These are phyloP conservation scores for Digitaria exilis DNA, from an alignment of 202 grass and related monocot genomes.

Conservation along the genomic window DNA sequence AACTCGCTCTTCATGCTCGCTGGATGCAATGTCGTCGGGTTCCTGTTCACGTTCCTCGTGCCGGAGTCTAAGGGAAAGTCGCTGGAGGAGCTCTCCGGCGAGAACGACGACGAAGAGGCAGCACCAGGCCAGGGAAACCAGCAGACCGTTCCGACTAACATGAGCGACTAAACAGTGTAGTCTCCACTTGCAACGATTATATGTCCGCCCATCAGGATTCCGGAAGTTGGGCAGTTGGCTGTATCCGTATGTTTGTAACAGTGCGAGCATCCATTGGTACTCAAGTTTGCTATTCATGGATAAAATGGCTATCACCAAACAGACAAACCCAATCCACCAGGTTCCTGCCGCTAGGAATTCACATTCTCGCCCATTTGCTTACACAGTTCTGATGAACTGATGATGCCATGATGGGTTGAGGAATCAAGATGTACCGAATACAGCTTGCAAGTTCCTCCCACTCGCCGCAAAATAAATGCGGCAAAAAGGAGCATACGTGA, in stretches of 20 bases:
- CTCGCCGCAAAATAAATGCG: not conserved
- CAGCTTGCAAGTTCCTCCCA: not conserved
- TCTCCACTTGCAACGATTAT: not conserved
- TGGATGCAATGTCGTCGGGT: conserved; percentile 43
- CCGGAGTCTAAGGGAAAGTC: conserved; percentile 60
- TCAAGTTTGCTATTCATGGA: not conserved
- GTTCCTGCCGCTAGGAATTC: not conserved
- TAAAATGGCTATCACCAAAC: not conserved
- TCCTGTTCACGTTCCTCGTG: conserved; percentile 63
- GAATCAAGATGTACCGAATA: not conserved
- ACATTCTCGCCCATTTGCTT: not conserved
- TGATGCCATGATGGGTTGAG: not conserved
- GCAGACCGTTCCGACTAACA: conserved; percentile 3
- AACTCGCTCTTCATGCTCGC: conserved; percentile 59
- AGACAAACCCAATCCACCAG: not conserved
- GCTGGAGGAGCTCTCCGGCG: conserved; percentile 61
- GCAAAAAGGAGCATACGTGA: not conserved
- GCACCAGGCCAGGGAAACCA: not conserved
- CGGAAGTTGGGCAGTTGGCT: not conserved
- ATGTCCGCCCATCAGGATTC: not conserved
- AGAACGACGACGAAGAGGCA: conserved; percentile 36
- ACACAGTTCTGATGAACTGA: not conserved
- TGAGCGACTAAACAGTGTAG: not conserved
- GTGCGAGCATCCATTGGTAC: not conserved
- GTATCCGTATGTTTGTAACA: not conserved